Conservation (phyloP, 75 land plant species). For the Pinus tabuliformis region DNA sequence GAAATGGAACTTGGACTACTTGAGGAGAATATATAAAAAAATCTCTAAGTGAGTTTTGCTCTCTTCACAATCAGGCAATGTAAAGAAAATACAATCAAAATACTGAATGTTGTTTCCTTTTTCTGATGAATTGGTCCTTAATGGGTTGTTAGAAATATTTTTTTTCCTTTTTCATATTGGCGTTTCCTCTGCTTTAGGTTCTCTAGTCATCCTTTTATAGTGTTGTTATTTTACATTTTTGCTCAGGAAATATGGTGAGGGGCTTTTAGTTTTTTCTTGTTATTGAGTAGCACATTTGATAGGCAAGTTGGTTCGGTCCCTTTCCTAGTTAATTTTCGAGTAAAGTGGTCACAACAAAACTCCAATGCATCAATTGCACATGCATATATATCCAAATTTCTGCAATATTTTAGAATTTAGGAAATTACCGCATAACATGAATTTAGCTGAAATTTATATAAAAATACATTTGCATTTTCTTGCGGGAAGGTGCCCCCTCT, state of each 20-base stretch:
- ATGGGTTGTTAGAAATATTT: neutral
- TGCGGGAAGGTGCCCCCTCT: neutral
- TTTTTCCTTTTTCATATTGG: neutral
- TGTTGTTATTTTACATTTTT: neutral
- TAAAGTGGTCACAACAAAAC: neutral
- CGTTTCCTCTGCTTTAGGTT: neutral
- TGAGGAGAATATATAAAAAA: neutral
- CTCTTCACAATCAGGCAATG: neutral
- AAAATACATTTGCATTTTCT: neutral
- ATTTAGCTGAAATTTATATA: no score
- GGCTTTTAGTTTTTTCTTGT: neutral
- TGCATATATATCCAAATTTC: neutral
- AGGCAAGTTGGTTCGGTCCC: neutral
- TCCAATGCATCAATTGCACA: neutral
- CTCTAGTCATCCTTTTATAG: neutral
- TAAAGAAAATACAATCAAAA: neutral
- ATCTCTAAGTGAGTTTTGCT: neutral
- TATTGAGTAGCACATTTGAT: neutral
- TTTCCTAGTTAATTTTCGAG: neutral
- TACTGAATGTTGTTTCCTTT: neutral
- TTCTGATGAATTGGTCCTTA: neutral
- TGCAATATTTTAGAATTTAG: no score
- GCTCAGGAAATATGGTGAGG: no score
- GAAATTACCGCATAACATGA: neutral
- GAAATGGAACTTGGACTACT: neutral